Evolutionary conservation across 2,329 filamentous ascomycete species (phyloP).

Genomic region (Sporothrix curviconia): DNA sequence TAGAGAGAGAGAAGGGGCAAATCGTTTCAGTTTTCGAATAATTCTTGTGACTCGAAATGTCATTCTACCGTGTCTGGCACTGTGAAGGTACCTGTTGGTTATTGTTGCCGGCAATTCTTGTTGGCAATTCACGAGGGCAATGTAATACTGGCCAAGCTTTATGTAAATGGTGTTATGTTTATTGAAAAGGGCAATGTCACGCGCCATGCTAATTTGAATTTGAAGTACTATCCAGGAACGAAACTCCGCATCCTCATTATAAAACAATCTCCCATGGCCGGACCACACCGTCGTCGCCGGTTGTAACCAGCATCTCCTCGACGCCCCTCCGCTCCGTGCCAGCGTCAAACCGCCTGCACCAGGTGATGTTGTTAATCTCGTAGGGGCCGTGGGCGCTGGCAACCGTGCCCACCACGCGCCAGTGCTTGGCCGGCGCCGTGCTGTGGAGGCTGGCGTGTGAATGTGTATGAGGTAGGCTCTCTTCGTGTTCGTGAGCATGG

Average conservation of each 20-base stretch:
- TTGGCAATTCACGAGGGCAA: too few relatives aligned
- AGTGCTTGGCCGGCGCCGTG: slow-evolving; percentile 36
- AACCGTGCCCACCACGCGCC: slow-evolving; percentile 64
- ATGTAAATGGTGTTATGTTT: too few relatives aligned
- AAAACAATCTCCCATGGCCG: slow-evolving; percentile 61
- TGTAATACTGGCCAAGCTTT: too few relatives aligned
- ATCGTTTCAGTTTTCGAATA: background rate
- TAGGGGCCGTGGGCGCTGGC: slow-evolving; percentile 81
- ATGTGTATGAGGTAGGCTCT: background rate
- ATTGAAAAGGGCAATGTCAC: too few relatives aligned
- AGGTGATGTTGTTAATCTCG: slow-evolving; percentile 87
- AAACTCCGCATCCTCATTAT: background rate
- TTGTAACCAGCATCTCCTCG: slow-evolving; percentile 84
- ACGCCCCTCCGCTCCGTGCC: slow-evolving; percentile 46
- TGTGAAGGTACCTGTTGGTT: too few relatives aligned
- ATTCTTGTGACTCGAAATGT: too few relatives aligned
- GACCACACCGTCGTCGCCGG: slow-evolving; percentile 85
- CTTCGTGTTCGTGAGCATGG: background rate
- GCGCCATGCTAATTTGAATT: too few relatives aligned
- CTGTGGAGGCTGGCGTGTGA: background rate
- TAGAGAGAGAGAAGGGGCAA: background rate
- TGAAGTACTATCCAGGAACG: too few relatives aligned
- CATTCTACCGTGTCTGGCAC: too few relatives aligned
- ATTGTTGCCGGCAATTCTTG: too few relatives aligned
- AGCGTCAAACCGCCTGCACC: slow-evolving; percentile 72